These are phyloP conservation scores for Nannochloris sp. DNA, from an alignment of 139 green algal species.

Conservation along the genomic window DNA sequence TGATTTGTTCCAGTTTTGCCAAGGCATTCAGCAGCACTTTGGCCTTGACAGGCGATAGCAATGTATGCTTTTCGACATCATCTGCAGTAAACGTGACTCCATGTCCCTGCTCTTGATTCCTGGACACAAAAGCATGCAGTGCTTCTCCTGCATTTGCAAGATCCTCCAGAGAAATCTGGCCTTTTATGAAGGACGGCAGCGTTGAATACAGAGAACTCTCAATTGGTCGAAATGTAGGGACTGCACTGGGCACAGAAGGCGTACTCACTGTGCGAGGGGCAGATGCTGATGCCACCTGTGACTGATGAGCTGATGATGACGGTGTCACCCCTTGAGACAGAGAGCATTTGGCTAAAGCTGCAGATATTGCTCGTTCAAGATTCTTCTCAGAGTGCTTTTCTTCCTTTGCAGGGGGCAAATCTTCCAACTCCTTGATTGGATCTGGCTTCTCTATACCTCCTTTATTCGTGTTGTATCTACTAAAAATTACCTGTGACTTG, in stretches of 20 bases:
- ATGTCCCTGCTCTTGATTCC: background rate
- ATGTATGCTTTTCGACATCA: conserved; percentile 14
- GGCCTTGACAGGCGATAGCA: conserved; percentile 11
- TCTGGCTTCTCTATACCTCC: background rate
- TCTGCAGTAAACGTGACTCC: conserved; percentile 12
- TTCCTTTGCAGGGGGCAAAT: background rate
- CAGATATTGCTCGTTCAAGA: conserved; percentile 26
- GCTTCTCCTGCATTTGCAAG: conserved; percentile 9
- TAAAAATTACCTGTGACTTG: conserved; percentile 15
- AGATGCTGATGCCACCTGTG: too few relatives aligned
- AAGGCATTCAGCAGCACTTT: conserved; percentile 25
- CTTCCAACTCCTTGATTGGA: too few relatives aligned
- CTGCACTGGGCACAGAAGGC: background rate
- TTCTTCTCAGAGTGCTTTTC: background rate
- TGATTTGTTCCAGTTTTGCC: conserved; percentile 23
- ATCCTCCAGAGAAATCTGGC: conserved; percentile 17
- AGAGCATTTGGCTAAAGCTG: conserved; percentile 7
- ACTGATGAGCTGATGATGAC: too few relatives aligned
- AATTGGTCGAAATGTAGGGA: conserved; percentile 11
- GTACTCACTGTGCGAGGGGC: background rate
- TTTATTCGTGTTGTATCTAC: background rate
- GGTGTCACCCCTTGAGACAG: background rate
- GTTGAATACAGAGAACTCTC: conserved; percentile 3
- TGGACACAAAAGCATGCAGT: conserved; percentile 5
- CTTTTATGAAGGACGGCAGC: conserved; percentile 23